These are phyloP conservation scores for Citrus medica DNA, from an alignment of 345 rosid genomes.

Conservation along the genomic window DNA sequence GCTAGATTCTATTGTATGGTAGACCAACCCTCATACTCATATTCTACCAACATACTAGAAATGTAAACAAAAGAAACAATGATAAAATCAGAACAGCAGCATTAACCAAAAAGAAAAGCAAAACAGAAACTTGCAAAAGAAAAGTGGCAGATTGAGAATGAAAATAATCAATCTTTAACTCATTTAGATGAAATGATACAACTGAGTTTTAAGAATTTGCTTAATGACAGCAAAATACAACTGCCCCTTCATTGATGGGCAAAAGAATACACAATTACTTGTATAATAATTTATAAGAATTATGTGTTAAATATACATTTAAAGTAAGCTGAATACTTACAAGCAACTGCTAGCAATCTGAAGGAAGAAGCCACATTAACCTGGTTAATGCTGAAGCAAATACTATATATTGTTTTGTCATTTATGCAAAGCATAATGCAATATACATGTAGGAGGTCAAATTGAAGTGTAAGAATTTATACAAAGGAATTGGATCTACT, in stretches of 20 bases:
- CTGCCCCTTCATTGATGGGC: background rate
- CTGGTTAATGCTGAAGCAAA: background rate
- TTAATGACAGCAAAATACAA: background rate
- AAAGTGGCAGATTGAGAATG: background rate
- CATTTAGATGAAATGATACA: background rate
- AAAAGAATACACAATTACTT: background rate
- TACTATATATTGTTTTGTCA: constrained; percentile 5
- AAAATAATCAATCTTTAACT: background rate
- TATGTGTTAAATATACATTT: constrained; percentile 16
- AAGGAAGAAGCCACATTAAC: background rate
- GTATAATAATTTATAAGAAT: background rate
- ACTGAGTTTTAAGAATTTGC: background rate
- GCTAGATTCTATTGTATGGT: no score
- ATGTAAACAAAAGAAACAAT: background rate
- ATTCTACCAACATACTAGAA: background rate
- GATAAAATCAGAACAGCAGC: background rate
- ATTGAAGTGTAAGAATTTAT: background rate
- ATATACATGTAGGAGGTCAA: background rate
- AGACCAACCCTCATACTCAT: background rate
- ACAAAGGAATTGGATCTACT: background rate
- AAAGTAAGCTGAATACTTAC: background rate
- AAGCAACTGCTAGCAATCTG: constrained; percentile 1
- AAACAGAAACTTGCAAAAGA: background rate
- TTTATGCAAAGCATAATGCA: constrained; percentile 1
- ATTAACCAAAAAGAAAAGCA: no score